phyloP scores from a whole-genome alignment of 2,329 filamentous ascomycete species.

The Ophiostoma himal-ulmi region DNA sequence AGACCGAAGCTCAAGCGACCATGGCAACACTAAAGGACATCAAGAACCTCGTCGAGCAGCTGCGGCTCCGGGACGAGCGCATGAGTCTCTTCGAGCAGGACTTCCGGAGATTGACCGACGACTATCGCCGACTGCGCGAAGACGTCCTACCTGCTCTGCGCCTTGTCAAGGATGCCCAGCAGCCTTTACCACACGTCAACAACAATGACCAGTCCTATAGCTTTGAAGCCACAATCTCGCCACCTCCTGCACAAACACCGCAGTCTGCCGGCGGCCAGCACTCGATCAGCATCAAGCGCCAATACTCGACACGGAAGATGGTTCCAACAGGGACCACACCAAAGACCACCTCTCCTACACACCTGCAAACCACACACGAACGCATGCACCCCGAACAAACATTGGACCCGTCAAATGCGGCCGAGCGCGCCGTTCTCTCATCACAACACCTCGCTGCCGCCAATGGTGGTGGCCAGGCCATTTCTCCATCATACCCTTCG shows the following conservation, averaged over 20 bases:
- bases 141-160: constrained; percentile 87
- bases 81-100: constrained; percentile 80
- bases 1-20: constrained; percentile 77
- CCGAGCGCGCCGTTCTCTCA: constrained; percentile 58
- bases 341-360: constrained; percentile 71
- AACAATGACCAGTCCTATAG: constrained; percentile 39
- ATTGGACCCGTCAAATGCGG: constrained; percentile 63
- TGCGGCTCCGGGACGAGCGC: constrained; percentile 83
- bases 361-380: constrained; percentile 64
- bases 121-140: constrained; percentile 82
- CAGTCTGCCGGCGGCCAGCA: constrained; percentile 43
- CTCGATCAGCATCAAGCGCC: constrained; percentile 57
- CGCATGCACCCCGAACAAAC: constrained; percentile 57
- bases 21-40: constrained; percentile 91
- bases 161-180: constrained; percentile 83
- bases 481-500: constrained; percentile 53
- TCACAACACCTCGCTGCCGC: constrained; percentile 66
- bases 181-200: constrained; percentile 64
- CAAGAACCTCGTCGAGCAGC: constrained; percentile 79
- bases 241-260: constrained; percentile 23
- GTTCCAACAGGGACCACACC: constrained; percentile 56
- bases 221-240: constrained; percentile 34
- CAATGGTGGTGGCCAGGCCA: constrained; percentile 54
- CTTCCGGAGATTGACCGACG: constrained; percentile 74
- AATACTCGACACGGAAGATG: constrained; percentile 70